Evolutionary conservation across 164 flowering plant species (phyloP), one percentile per base, ranked within the genome.

Genomic region (Stephania japonica): DNA sequence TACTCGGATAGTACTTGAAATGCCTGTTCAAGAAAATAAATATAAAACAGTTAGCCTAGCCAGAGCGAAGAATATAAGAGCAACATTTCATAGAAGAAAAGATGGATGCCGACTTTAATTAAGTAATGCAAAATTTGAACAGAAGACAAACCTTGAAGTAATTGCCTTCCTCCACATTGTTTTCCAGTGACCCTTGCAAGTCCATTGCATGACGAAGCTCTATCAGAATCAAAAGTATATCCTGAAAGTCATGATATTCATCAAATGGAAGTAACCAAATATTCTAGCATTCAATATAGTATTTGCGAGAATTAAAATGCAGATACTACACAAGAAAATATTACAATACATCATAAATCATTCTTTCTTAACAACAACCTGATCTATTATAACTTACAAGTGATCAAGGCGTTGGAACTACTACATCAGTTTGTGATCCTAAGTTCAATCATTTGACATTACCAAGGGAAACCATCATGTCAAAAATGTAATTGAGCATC

Each of bases 1-100:
- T 96, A 93, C 87, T 93, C 99, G 21, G 99, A 88, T 13, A 96
- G 84, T 49, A 93, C 94, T 85, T 91, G 98, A 78, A 96, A 96
- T 75, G 97, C 99, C 99, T 96, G 86, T 56, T 76, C 2, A 63
- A 69, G 19, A 70, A 5, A 26, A 27, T 44, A 79, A 38, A 43
- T 64, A 65, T 8, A 24, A 19, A 23, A 21, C 7, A 41, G 6
- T 26, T 32, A 11, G 25, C 21, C 21, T n/a, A 24, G 68, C 49
- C 68, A 42, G 24, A 24, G 16, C 38, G 49, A 27, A 19, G 7
- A 66, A 12, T 23, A 41, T 42, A 25, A 21, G 53, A 27, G 23
- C 64, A 53, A 25, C 49, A 41, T 74, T 18, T n/a, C 38, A 32
- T 32, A 32, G 38, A 32, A 32, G 38, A 32, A 32, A 32, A 32